Evolutionary conservation across 768 basidiomycete genomes (phyloP), one percentile per base, ranked within the genome.

Genomic region (Chlorophyllum brunneum): DNA sequence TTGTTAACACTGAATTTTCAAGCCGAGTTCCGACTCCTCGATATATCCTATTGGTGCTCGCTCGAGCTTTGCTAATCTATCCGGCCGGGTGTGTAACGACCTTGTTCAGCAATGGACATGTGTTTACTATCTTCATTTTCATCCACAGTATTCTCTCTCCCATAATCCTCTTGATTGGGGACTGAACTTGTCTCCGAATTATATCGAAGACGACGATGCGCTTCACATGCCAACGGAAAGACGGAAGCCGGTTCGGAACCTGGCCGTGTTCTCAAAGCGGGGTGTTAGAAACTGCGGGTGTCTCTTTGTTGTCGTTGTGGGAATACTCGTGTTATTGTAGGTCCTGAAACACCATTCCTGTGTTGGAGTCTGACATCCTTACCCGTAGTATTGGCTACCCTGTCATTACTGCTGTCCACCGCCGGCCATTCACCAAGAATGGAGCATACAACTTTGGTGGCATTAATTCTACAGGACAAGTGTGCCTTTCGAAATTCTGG

Each of bases 261-360:
- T 23, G 71, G 76, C 67, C 36, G 70, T 75, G 3, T 74, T 83
- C 52, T 80, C 81, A 8, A 59, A 71, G 4, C 75, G 90, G 57
- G 92, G 92, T 0, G 72, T 82, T 67, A 70, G 77, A 16, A 93
- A 94, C 66, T 50, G 77, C 67, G 52, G 83, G 13, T 85, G 82
- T 56, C 67, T 88, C 4, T 57, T 75, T 11, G 45, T 79, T 11
- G 66, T 82, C 5, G 41, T 65, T 26, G 52, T 59, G 8, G 74
- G 73, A 11, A 63, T 81, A 24, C 55, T 86, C n/a, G 68, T 73
- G 0, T 70, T 86, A 38, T 88, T 88, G 85, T 85, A 60, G 67
- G 85, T 67, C 76, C 69, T 58, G 26, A 11, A 39, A 16, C 46
- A 20, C 24, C 23, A 4, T 24, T 27, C 22, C n/a, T n/a, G n/a